Percentiles rank a stretch among this genome's conserved stretches.
phyloP scores from a whole-genome alignment of 148 eudicot species.

The Pouteria glomerata region DNA sequence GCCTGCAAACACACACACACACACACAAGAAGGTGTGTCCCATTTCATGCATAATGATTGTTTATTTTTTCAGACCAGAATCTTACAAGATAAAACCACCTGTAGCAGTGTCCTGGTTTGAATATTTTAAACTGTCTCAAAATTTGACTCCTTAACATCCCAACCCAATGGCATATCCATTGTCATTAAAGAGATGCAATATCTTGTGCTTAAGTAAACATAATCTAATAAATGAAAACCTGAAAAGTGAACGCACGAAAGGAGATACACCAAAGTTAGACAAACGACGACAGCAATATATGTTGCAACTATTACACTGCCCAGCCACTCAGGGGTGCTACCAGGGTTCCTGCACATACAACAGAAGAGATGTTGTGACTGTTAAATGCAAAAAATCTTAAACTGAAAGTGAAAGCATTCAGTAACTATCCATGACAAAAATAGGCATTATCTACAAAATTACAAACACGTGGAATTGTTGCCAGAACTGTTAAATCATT shows the following conservation, averaged over 20 bases:
- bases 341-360: slow-evolving; percentile 76
- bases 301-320: slow-evolving; percentile 46
- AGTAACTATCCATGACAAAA: not conserved
- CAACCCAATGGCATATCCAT: not conserved
- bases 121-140: not conserved
- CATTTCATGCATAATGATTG: not conserved
- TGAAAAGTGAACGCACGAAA: slow-evolving; percentile 90
- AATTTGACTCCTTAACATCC: not conserved
- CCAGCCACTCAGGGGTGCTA: slow-evolving; percentile 75
- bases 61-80: slow-evolving; percentile 3
- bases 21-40: not conserved
- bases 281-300: slow-evolving; percentile 61
- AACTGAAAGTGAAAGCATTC: not conserved
- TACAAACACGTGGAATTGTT: not conserved
- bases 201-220: not conserved
- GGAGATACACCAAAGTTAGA: slow-evolving; percentile 80
- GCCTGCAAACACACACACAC: not conserved
- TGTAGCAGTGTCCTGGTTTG: not conserved
- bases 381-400: not conserved
- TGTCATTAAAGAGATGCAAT: not conserved
- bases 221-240: slow-evolving; percentile 37
- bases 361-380: not conserved
- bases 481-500: not conserved
- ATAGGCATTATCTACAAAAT: not conserved
- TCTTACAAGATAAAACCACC: not conserved